Evolutionary conservation across 2,329 filamentous ascomycete genomes (phyloP), one percentile per base, ranked within the genome.

Genomic region (Paecilomyces sp.): DNA sequence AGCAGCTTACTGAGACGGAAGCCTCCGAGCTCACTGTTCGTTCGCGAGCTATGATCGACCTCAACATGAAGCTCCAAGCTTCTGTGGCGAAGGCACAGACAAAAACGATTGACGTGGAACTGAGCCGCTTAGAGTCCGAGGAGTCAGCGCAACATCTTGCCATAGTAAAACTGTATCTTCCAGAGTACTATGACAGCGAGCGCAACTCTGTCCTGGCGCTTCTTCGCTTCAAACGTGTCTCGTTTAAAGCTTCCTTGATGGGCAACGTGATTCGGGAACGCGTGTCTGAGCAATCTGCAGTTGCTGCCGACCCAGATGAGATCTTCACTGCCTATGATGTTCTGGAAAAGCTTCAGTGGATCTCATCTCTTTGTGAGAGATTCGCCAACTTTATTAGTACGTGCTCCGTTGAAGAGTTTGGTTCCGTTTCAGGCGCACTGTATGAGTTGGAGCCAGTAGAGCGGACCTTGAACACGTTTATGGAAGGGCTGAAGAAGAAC

Each of bases 371-470:
- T 82, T 95, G 91, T 68, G 86, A 90, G 64, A 88, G 91, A 41
- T 94, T 97, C 66, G 86, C 89, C 71, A 89, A 86, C 61, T 88
- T 89, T 61, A 91, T 97, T 67, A 88, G 83, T 66, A 85, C 86
- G 66, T 95, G 91, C 74, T 88, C 89, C 2, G 80, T 89, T 1
- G 86, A 90, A 55, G 85, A 91, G 60, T 97, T 97, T 72, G 83
- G 84, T 54, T 86, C 81, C 64, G 94, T 91, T 66, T 88, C 91
- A 67, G 87, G 88, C 51, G 90, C 92, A 1, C 76, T 94, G 60
- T 90, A 91, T 66, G 94, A 97, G 73, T 80, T 97, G 56, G 91
- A 96, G 71, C 91, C 92, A 0, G 91, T 97, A 11, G 94, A 99
- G 76, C 85, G 92, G 60, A 90, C 90, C 0, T 77, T 97, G 56